Base-by-base conservation (phyloP, 78 protist genomes). In the Ministeria vibrans region DNA sequence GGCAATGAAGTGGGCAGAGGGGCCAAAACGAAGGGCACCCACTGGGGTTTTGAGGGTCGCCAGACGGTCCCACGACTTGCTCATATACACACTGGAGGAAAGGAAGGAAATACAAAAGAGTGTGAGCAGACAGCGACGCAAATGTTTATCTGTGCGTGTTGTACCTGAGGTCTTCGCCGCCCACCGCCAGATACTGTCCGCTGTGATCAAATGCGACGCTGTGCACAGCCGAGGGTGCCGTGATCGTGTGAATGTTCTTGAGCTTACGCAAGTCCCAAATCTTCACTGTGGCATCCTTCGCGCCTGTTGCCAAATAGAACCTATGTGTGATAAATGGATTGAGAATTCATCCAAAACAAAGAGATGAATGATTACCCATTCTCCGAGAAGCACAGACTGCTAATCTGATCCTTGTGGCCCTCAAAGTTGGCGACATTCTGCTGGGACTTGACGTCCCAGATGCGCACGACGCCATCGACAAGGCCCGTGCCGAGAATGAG, bases 231-330 rank as follows among this genome's bases (percentile, higher is more conserved):
- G 49, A 25, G 59, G 34, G 22, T 22, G 23, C 66, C 72, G 41
- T 73, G 41, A 90, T 28, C 25, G 89, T 66, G 46, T 87, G 77
- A 78, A 86, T 30, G 39, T 4, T 15, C 34, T 41, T 41, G 55
- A 77, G 61, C 6, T 4, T 7, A 61, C 97, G 85, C 66, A 94
- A 86, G 82, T 94, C 96, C 95, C 94, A 94, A 43, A 94, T 22
- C 75, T 69, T 51, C 32, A 87, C 91, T 2, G 81, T 77, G 41
- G 45, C 30, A 78, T 83, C 83, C 34, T 13, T 2, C 15, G 51
- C 36, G 28, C 73, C 81, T 0, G 85, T 22, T 36, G 86, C 82
- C 64, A 86, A 27, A 61, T 63, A 23, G 77, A 36, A 76, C 18
- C 83, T 66, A 75, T 28, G 61, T 27, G 61, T 9, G 23, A 13